These are phyloP conservation scores for Panicum hallii DNA, from an alignment of 202 grass and related monocot species.

Conservation along the genomic window DNA sequence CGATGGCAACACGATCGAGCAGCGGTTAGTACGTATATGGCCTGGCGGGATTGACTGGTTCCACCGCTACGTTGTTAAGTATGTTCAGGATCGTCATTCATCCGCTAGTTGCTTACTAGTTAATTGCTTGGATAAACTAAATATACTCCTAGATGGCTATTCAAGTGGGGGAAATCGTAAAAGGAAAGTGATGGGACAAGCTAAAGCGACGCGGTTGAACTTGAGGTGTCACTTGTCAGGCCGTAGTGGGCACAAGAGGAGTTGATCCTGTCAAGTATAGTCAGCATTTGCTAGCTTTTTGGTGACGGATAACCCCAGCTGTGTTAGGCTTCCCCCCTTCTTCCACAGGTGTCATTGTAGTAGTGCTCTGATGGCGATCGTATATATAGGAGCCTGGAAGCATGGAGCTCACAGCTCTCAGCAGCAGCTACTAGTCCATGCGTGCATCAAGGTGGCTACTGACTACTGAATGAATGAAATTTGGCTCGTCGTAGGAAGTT, in stretches of 20 bases:
- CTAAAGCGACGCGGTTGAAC: not conserved
- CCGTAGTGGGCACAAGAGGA: not conserved
- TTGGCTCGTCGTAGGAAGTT: no score
- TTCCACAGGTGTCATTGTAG: not conserved
- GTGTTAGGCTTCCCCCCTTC: no score
- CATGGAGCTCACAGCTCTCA: not conserved
- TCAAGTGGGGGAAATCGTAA: not conserved
- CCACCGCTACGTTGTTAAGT: not conserved
- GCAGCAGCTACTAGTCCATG: not conserved
- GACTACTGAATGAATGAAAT: no score
- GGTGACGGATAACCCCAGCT: not conserved
- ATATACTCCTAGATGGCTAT: not conserved
- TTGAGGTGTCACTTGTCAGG: not conserved
- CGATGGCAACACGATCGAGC: not conserved
- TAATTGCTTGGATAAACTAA: not conserved
- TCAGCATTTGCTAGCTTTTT: slow-evolving; percentile 5
- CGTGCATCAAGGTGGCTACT: not conserved
- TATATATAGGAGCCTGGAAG: no score
- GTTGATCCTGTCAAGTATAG: not conserved
- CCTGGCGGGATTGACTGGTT: not conserved
- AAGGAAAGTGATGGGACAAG: not conserved
- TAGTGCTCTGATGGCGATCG: not conserved
- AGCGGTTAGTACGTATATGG: not conserved
- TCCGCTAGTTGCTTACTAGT: not conserved
- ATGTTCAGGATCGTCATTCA: not conserved